Conservation (phyloP, 352 stramenopile species). For the Phytophthora fragariaefolia region DNA sequence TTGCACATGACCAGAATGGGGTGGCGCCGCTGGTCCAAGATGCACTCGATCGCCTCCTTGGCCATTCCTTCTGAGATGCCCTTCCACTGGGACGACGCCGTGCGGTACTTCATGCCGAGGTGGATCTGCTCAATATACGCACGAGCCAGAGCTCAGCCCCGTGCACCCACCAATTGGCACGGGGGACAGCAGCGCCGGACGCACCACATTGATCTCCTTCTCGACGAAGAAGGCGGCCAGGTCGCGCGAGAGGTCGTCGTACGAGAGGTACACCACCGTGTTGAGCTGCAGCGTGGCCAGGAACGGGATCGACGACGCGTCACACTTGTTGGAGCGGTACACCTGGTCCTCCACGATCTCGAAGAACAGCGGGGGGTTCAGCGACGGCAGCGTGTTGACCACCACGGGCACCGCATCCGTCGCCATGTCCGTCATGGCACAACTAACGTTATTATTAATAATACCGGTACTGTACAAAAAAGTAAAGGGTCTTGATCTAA, state of each 20-base stretch:
- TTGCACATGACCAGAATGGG: slow-evolving; percentile 91
- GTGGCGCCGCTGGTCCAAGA: slow-evolving; percentile 79
- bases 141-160: neutral
- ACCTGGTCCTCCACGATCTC: slow-evolving; percentile 89
- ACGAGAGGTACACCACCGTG: slow-evolving; percentile 87
- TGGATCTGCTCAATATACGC: slow-evolving; percentile 57
- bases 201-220: slow-evolving; percentile 78
- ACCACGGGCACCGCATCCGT: slow-evolving; percentile 35
- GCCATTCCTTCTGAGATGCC: slow-evolving; percentile 84
- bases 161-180: neutral
- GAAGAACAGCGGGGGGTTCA: slow-evolving; percentile 89
- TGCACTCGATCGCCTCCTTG: slow-evolving; percentile 87
- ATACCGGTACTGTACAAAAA: no score
- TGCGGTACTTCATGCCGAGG: slow-evolving; percentile 83
- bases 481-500: no score
- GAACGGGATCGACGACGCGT: slow-evolving; percentile 86
- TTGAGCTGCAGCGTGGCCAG: slow-evolving; percentile 81
- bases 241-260: slow-evolving; percentile 82
- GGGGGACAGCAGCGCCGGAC: neutral
- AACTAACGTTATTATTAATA: no score
- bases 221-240: slow-evolving; percentile 85
- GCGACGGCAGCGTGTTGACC: slow-evolving; percentile 68
- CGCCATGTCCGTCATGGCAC: slow-evolving; percentile 28
- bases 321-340: slow-evolving; percentile 89
- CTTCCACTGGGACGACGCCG: slow-evolving; percentile 68